Conservation (phyloP, 192 early-diverging fungal species). For the Podila epigama region DNA sequence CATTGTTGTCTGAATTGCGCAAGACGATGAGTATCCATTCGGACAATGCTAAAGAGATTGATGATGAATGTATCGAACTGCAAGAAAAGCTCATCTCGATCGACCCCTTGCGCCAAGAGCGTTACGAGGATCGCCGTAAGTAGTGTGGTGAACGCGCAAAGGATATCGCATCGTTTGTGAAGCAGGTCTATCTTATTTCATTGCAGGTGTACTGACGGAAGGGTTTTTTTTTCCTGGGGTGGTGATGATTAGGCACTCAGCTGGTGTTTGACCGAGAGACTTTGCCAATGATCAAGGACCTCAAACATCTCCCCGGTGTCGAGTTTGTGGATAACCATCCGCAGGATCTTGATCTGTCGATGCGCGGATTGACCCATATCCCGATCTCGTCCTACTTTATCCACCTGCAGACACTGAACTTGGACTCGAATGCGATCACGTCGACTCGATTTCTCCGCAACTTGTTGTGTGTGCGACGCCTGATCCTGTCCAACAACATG, state of each 20-base stretch:
- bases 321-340: slow-evolving; percentile 20
- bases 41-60: slow-evolving; percentile 24
- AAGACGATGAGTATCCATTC: slow-evolving; percentile 18
- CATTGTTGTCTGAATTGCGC: slow-evolving; percentile 22
- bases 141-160: background rate
- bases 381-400: slow-evolving; percentile 37
- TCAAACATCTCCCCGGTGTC: slow-evolving; percentile 25
- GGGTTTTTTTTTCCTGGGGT: background rate
- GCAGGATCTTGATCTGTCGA: slow-evolving; percentile 22
- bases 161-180: no score
- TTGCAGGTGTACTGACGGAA: no score
- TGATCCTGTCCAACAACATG: slow-evolving; percentile 42
- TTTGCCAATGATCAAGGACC: slow-evolving; percentile 22
- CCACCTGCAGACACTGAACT: slow-evolving; percentile 31
- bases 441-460: slow-evolving; percentile 42
- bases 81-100: slow-evolving; percentile 60
- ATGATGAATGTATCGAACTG: slow-evolving; percentile 53
- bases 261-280: slow-evolving; percentile 49
- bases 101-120: slow-evolving; percentile 58
- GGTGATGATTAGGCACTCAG: slow-evolving; percentile 25
- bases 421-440: slow-evolving; percentile 41
- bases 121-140: slow-evolving; percentile 68
- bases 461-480: slow-evolving; percentile 24
- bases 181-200: no score
- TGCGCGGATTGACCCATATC: slow-evolving; percentile 47